phyloP scores from a whole-genome alignment of 1,284 basidiomycete species.

The Sanghuangporus baumii region DNA sequence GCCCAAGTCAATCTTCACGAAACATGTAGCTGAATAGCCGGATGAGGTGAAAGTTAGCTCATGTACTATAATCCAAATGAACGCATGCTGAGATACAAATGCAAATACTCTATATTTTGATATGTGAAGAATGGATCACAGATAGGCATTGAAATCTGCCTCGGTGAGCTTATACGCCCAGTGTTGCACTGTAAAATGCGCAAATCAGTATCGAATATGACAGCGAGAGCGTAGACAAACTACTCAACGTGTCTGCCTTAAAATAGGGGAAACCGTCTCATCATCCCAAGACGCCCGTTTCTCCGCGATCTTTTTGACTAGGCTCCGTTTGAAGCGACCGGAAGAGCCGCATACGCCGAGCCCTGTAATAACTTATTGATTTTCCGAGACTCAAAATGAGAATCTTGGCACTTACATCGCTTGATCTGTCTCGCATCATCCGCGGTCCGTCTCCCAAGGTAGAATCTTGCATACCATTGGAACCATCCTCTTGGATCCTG shows the following conservation, averaged over 20 bases:
- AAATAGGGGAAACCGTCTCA: constrained; percentile 16
- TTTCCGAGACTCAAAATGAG: not conserved
- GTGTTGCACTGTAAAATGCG: constrained; percentile 24
- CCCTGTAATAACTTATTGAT: constrained; percentile 24
- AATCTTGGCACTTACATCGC: constrained; percentile 27
- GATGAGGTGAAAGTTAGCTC: too few relatives aligned
- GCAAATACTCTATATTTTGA: not conserved
- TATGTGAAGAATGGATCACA: not conserved
- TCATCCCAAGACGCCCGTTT: constrained; percentile 29
- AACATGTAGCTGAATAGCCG: not conserved
- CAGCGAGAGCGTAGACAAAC: constrained; percentile 5
- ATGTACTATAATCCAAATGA: not conserved
- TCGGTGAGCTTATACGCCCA: constrained; percentile 29
- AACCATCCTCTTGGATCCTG: constrained; percentile 41
- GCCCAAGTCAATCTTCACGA: constrained; percentile 23
- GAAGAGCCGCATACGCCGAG: constrained; percentile 36
- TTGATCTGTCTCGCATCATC: constrained; percentile 39
- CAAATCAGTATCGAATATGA: constrained; percentile 8
- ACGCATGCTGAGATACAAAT: not conserved
- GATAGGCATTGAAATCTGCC: constrained; percentile 21
- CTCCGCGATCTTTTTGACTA: constrained; percentile 32
- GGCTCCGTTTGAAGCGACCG: constrained; percentile 31
- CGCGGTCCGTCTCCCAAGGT: constrained; percentile 33
- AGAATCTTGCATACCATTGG: constrained; percentile 38
- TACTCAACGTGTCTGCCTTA: constrained; percentile 16